Percentiles rank a stretch among this genome's conserved stretches.
Conservation (phyloP, 2,329 filamentous ascomycete species). For the Fusarium nygamai region DNA sequence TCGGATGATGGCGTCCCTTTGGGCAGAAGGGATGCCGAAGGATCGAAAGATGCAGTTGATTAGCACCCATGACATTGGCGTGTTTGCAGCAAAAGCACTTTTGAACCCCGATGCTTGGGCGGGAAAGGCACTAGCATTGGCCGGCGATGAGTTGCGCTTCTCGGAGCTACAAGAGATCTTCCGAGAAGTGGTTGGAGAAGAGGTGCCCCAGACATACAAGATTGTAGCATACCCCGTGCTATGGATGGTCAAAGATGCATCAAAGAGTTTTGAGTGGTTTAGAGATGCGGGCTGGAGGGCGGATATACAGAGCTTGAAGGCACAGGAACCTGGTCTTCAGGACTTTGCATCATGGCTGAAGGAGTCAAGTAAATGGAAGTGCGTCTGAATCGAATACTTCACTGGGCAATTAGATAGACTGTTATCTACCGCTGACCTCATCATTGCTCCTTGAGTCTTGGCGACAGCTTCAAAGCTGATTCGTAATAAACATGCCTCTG, state of each 20-base stretch:
- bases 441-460: rapidly evolving
- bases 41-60: constrained; percentile 41
- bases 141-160: constrained; percentile 22
- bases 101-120: constrained; percentile 1
- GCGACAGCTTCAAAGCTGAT: neutral
- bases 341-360: constrained; percentile 33
- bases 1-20: constrained; percentile 39
- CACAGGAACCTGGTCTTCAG: neutral
- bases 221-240: constrained; percentile 4
- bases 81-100: constrained; percentile 12
- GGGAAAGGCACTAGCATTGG: constrained; percentile 1
- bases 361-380: constrained; percentile 35
- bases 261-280: constrained; percentile 31
- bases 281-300: constrained; percentile 19
- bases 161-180: constrained; percentile 1
- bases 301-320: neutral
- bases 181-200: neutral
- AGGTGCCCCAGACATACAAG: constrained; percentile 9
- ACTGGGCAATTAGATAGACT: rapidly evolving
- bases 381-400: rapidly evolving
- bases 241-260: constrained; percentile 21
- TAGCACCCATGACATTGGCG: constrained; percentile 42
- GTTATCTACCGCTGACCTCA: neutral
- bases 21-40: constrained; percentile 38
- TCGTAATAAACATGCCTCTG: rapidly evolving